A percentile compares a stretch with the other conserved stretches of the same genome.
phyloP scores from a whole-genome alignment of 805 yeast genomes.

The Starmerella sp. region DNA sequence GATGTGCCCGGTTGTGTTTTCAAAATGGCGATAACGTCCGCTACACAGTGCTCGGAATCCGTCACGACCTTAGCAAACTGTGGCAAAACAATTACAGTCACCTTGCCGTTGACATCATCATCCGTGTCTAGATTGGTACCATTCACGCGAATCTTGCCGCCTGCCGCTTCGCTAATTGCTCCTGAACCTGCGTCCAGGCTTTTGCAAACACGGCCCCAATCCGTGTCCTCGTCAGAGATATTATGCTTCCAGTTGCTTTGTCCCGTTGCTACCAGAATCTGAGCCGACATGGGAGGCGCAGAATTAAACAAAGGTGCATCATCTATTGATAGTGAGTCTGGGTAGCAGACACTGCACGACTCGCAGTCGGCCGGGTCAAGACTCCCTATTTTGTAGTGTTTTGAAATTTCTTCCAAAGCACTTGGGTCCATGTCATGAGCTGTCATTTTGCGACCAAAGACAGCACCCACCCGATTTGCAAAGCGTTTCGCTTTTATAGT shows the following conservation, averaged over 20 bases:
- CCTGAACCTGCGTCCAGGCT: constrained; percentile 27
- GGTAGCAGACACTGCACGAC: constrained; percentile 18
- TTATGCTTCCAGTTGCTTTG: constrained; percentile 75
- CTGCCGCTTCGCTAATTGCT: constrained; percentile 14
- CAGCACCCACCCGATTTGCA: not conserved
- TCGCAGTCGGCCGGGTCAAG: constrained; percentile 18
- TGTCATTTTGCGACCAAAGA: not conserved
- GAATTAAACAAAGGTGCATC: constrained; percentile 51
- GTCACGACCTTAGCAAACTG: constrained; percentile 28
- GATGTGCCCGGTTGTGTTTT: constrained; percentile 11
- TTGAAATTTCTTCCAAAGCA: constrained; percentile 9
- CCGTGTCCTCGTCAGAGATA: constrained; percentile 36
- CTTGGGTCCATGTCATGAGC: not conserved
- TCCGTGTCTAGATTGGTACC: constrained; percentile 24
- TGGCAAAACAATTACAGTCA: constrained; percentile 20
- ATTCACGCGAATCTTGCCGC: constrained; percentile 22
- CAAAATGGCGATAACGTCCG: constrained; percentile 17
- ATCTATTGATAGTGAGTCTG: constrained; percentile 37
- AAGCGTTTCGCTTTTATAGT: not conserved
- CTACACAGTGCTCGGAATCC: constrained; percentile 23
- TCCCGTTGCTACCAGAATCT: constrained; percentile 74
- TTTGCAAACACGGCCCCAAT: constrained; percentile 27
- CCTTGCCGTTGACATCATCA: constrained; percentile 10
- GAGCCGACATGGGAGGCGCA: constrained; percentile 57
- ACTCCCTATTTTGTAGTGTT: constrained; percentile 14